Conservation (phyloP, 2,329 filamentous ascomycete genomes). For the Coleophoma crateriformis region DNA sequence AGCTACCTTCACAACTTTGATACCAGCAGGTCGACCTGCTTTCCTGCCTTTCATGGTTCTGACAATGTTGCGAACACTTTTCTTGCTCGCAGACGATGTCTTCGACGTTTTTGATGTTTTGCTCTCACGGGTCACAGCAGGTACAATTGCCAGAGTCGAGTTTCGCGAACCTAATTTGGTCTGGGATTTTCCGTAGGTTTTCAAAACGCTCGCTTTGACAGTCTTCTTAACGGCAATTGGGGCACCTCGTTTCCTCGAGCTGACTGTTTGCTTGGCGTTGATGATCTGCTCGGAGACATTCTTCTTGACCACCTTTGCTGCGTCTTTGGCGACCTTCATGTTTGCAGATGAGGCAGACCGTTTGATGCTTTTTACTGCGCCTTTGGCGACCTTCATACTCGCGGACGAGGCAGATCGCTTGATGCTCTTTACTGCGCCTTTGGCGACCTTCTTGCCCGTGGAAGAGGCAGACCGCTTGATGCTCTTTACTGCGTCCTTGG, state of each 20-base stretch:
- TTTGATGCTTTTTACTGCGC: constrained; percentile 24
- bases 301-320: not conserved
- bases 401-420: constrained; percentile 23
- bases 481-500: constrained; percentile 29
- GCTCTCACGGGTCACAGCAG: constrained; percentile 5
- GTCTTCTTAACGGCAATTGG: constrained; percentile 13
- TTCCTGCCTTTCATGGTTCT: constrained; percentile 9
- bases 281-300: constrained; percentile 20
- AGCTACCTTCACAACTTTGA: constrained; percentile 3
- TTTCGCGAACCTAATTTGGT: constrained; percentile 16
- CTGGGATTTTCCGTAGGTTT: constrained; percentile 18
- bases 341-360: constrained; percentile 18
- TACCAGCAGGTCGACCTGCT: not conserved
- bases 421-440: constrained; percentile 28
- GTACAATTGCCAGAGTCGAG: constrained; percentile 17
- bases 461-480: constrained; percentile 18
- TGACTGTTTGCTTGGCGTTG: constrained; percentile 13
- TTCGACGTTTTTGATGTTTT: constrained; percentile 5
- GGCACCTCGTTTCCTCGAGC: constrained; percentile 7
- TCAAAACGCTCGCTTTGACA: constrained; percentile 15
- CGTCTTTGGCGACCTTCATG: not conserved
- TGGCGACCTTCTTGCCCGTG: constrained; percentile 27
- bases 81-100: not conserved
- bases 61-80: constrained; percentile 4
- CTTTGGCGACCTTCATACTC: not conserved